Evolutionary conservation across 805 yeast genomes (phyloP).

Genomic region (Groenewaldozyma tartarivorans): DNA sequence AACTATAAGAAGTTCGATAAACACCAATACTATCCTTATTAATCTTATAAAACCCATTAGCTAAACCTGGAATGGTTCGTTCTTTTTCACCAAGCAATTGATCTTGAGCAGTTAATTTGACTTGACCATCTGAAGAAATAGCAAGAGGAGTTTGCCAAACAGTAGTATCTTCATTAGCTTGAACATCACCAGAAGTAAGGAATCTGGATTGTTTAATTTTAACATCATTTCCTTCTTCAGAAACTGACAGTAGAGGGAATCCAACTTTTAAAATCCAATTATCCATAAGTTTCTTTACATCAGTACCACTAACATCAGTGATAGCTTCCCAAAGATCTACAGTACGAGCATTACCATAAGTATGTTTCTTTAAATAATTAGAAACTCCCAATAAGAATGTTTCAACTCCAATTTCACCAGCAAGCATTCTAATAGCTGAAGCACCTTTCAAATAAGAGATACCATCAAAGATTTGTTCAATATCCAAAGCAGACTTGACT

Average conservation of each 20-base stretch:
- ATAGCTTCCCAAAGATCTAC: constrained; percentile 70
- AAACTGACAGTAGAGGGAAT: constrained; percentile 61
- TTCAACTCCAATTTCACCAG: constrained; percentile 72
- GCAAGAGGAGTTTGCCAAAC: constrained; percentile 53
- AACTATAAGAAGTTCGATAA: constrained; percentile 47
- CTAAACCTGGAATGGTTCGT: background rate
- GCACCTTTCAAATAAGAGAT: constrained; percentile 80
- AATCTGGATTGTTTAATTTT: constrained; percentile 63
- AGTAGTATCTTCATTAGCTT: constrained; percentile 59
- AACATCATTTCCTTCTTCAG: constrained; percentile 40
- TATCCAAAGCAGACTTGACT: constrained; percentile 66
- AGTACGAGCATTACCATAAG: constrained; percentile 70
- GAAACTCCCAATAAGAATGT: constrained; percentile 72
- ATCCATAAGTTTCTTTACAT: constrained; percentile 65
- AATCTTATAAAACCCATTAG: constrained; percentile 41
- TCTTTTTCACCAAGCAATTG: background rate
- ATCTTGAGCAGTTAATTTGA: constrained; percentile 16
- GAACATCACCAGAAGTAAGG: constrained; percentile 69
- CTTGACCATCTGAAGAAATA: constrained; percentile 45
- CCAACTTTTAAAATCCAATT: constrained; percentile 77
- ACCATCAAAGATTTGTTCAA: constrained; percentile 77
- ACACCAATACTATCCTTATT: constrained; percentile 55
- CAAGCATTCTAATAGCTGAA: constrained; percentile 67
- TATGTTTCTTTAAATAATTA: constrained; percentile 62
- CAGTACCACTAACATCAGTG: constrained; percentile 59